Evolutionary conservation across 495 filamentous ascomycete species (phyloP).

Genomic region (Filosporella fistucella): DNA sequence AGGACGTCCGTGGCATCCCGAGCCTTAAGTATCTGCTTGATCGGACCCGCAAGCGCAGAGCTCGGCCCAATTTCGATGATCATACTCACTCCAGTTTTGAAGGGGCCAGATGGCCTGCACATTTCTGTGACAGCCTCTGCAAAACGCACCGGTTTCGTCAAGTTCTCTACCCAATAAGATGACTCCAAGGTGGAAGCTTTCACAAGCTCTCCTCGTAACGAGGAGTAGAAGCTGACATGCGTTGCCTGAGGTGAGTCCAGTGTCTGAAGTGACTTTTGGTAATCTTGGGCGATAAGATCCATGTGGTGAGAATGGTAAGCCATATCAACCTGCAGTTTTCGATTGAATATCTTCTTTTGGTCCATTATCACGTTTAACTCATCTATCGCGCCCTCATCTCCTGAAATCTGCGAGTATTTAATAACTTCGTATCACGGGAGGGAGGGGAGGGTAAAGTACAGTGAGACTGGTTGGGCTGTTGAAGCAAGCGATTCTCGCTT

Average conservation of each 20-base stretch:
- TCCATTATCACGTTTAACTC: conserved; percentile 38
- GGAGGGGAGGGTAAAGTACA: too few species aligned
- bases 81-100: conserved; percentile 8
- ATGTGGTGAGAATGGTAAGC: conserved; percentile 66
- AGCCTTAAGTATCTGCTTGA: conserved; percentile 49
- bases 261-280: conserved; percentile 14
- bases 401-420: not conserved
- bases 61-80: conserved; percentile 65
- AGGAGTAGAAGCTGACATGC: conserved; percentile 33
- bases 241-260: conserved; percentile 23
- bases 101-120: not conserved
- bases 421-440: too few species aligned
- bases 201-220: conserved; percentile 26
- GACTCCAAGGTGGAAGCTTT: conserved; percentile 19
- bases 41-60: conserved; percentile 54
- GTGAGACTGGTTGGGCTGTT: conserved; percentile 58
- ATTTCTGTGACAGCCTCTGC: conserved; percentile 23
- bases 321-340: conserved; percentile 49
- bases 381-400: conserved; percentile 32
- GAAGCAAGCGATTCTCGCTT: conserved; percentile 38
- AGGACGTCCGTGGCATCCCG: conserved; percentile 19
- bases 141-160: conserved; percentile 47
- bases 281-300: conserved; percentile 37
- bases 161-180: conserved; percentile 47
- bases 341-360: conserved; percentile 32